A percentile compares a stretch with the other conserved stretches of the same genome.
Conservation (phyloP, 2,329 filamentous ascomycete species). For the Calycina herbarum region DNA sequence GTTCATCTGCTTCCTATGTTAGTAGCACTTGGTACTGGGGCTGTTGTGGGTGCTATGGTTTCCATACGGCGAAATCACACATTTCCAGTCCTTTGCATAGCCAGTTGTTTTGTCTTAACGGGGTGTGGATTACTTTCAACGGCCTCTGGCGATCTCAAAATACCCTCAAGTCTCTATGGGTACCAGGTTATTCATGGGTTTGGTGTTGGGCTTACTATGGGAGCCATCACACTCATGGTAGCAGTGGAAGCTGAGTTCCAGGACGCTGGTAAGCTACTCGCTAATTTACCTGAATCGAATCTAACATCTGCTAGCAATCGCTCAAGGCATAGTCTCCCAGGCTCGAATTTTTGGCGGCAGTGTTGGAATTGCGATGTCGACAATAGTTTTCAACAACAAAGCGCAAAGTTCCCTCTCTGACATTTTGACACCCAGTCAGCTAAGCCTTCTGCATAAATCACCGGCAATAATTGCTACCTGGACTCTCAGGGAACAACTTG, state of each 20-base stretch:
- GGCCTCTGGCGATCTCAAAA: background rate
- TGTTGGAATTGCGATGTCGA: conserved; percentile 50
- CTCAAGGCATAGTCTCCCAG: conserved; percentile 47
- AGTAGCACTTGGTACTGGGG: conserved; percentile 4
- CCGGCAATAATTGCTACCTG: conserved; percentile 7
- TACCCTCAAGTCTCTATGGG: background rate
- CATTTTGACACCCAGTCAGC: conserved; percentile 4
- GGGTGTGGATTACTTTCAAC: conserved; percentile 12
- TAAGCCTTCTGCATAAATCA: conserved; percentile 11
- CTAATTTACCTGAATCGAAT: background rate
- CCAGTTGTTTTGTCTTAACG: background rate
- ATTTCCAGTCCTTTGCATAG: conserved; percentile 1
- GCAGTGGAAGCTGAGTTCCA: conserved; percentile 9
- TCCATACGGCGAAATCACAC: conserved; percentile 9
- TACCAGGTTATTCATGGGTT: conserved; percentile 13
- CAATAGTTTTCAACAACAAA: conserved; percentile 1
- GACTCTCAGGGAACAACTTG: conserved; percentile 12
- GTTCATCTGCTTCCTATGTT: conserved; percentile 11
- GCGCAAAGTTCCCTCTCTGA: background rate
- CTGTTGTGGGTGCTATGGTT: background rate
- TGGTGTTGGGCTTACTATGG: conserved; percentile 9
- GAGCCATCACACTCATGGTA: conserved; percentile 1
- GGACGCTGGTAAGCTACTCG: conserved; percentile 9
- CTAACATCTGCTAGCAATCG: background rate
- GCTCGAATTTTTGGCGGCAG: conserved; percentile 60